Evolutionary conservation across 2,329 filamentous ascomycete genomes (phyloP).

Genomic region (Phyllosticta paracitricarpa): DNA sequence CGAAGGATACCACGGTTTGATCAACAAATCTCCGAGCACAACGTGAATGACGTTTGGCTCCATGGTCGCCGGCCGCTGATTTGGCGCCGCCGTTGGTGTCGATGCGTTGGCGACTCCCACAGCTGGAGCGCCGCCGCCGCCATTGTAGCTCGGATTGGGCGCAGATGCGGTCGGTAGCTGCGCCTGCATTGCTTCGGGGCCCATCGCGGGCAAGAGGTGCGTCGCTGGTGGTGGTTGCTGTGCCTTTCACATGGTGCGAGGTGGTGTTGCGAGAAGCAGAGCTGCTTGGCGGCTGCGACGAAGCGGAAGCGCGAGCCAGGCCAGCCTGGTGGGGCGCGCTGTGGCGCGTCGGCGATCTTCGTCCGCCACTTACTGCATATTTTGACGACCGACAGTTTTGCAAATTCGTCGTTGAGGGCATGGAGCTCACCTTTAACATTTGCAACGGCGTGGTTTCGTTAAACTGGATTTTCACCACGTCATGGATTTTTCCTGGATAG

Average conservation of each 20-base stretch:
- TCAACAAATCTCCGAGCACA: slow-evolving; percentile 71
- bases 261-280: background rate
- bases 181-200: slow-evolving; percentile 5
- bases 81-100: slow-evolving; percentile 1
- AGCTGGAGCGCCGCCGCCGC: background rate
- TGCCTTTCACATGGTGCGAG: slow-evolving; percentile 7
- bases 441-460: no score
- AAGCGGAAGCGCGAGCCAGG: background rate
- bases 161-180: background rate
- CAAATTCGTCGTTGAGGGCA: no score
- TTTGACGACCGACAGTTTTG: background rate
- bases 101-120: background rate
- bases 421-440: no score
- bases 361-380: background rate
- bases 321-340: background rate
- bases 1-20: slow-evolving; percentile 87
- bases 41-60: slow-evolving; percentile 81
- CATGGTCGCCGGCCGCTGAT: slow-evolving; percentile 12
- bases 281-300: background rate
- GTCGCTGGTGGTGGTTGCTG: background rate
- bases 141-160: slow-evolving; percentile 7
- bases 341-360: background rate
- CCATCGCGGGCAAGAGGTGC: slow-evolving; percentile 1
- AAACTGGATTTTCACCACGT: no score
- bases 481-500: no score